Conservation (phyloP, 2,329 filamentous ascomycete genomes). For the Esteya vermicola region DNA sequence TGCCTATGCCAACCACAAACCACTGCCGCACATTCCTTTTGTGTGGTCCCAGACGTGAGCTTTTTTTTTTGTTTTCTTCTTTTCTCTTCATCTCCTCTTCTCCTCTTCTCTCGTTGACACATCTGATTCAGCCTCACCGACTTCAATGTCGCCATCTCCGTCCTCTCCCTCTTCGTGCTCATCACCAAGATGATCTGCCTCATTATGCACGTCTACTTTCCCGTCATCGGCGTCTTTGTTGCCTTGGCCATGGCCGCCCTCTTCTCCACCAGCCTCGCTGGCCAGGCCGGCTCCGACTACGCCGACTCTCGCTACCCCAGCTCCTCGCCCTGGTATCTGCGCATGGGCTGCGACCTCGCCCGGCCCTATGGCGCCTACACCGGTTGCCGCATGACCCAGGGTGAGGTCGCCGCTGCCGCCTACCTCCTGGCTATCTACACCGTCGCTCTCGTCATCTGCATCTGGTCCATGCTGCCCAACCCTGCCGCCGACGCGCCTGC, state of each 20-base stretch:
- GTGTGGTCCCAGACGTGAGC: conserved; percentile 63
- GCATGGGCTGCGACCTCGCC: conserved; percentile 51
- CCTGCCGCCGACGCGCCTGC: conserved; percentile 32
- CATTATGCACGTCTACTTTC: conserved; percentile 58
- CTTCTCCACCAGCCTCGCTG: conserved; percentile 52
- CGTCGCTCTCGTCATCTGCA: conserved; percentile 40
- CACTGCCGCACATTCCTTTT: conserved; percentile 47
- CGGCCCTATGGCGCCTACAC: conserved; percentile 34
- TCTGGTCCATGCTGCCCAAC: conserved; percentile 45
- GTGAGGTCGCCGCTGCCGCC: conserved; percentile 47
- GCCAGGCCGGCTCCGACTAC: conserved; percentile 61
- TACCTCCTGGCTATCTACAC: conserved; percentile 51
- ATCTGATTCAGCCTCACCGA: conserved; percentile 45
- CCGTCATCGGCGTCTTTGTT: conserved; percentile 45
- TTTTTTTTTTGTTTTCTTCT: conserved; percentile 11
- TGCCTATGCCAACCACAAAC: conserved; percentile 56
- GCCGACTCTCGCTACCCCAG: conserved; percentile 49
- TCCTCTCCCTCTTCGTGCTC: conserved; percentile 63
- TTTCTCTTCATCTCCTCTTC: neutral
- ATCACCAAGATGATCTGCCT: conserved; percentile 55
- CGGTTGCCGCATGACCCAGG: conserved; percentile 56
- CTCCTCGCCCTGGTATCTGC: conserved; percentile 59
- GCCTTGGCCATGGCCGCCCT: conserved; percentile 44
- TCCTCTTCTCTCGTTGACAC: neutral
- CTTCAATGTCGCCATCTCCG: conserved; percentile 63